Evolutionary conservation across 164 flowering plant species (phyloP).

Genomic region (Vitis rotundifolia): DNA sequence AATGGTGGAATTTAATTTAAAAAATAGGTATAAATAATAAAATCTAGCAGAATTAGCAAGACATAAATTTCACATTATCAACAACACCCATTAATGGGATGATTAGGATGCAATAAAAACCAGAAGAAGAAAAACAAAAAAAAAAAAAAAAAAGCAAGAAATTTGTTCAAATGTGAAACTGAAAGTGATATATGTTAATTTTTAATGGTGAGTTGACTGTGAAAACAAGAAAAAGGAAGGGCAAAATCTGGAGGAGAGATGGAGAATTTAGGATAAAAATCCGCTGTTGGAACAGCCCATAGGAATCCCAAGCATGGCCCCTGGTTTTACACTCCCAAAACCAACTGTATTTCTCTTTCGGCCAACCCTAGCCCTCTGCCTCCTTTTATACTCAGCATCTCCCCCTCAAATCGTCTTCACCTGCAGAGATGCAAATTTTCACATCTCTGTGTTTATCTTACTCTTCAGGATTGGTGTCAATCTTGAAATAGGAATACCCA

Average conservation of each 20-base stretch:
- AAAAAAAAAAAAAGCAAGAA: neutral
- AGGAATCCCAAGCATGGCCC: conserved; percentile 44
- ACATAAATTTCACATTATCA: no score
- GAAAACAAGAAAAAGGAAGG: neutral
- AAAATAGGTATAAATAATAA: no score
- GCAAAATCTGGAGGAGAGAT: neutral
- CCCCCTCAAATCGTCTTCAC: neutral
- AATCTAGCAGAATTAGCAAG: no score
- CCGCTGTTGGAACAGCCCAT: conserved; percentile 51
- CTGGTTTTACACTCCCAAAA: conserved; percentile 42
- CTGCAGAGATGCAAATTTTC: conserved; percentile 17
- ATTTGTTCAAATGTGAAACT: neutral
- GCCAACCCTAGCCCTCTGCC: conserved; percentile 16
- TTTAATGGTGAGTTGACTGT: neutral
- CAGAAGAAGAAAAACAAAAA: neutral
- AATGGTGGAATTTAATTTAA: no score
- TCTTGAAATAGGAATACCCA: no score
- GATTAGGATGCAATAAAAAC: neutral
- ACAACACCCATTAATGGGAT: no score
- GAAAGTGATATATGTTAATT: no score
- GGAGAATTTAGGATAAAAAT: conserved; percentile 14
- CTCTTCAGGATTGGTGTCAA: neutral
- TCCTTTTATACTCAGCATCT: conserved; percentile 17
- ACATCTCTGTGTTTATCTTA: conserved; percentile 9
- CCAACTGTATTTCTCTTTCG: conserved; percentile 17